Base-by-base conservation (phyloP, 106 monocot genomes). In the Phalaenopsis aphrodite region DNA sequence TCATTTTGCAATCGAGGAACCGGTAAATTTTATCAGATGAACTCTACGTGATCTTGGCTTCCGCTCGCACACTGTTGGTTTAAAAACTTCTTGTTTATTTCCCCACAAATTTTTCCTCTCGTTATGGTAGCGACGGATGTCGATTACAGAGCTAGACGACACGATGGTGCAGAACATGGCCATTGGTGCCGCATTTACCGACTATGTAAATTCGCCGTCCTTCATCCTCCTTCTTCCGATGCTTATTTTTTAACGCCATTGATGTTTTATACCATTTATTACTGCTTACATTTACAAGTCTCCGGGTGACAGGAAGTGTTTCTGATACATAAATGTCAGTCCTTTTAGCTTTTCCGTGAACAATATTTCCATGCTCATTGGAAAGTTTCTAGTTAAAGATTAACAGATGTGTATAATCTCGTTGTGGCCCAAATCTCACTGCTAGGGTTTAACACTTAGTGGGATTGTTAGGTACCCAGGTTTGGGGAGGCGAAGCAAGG, bases 91-190 rank as follows among this genome's bases (percentile, higher is more conserved):
- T 37, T 19, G 6, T 24, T 66, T 66, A 30, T 24, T 30, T 30
- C 30, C 30, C 30, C 30, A 30, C 30, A 30, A 30, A 30, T 30
- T 30, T 30, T 66, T 30, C 17, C 24, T 73, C 37, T 8, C 39
- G 5, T 3, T 42, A 5, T 42, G 73, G 73, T 18, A 3, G 41
- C 39, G 73, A 73, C 41, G 42, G 17, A 77, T 77, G 77, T 77
- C 77, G 56, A 73, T 71, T 71, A 23, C 77, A 55, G 83, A 55
- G 78, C 71, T 83, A 9, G 83, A 83, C 52, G 78, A 83, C 18
- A 47, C 21, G 15, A 78, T 77, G 1, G 76, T 83, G 11, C 71
- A 72, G 12, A 78, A 72, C 65, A 83, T 78, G 83, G 78, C 83
- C 41, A 30, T 78, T 17, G 83, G 83, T 8, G 83, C 83, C 3